A percentile compares a stretch with the other conserved stretches of the same genome.
These are phyloP conservation scores for Mycena belliarum DNA, from an alignment of 768 basidiomycete species.

Conservation along the genomic window DNA sequence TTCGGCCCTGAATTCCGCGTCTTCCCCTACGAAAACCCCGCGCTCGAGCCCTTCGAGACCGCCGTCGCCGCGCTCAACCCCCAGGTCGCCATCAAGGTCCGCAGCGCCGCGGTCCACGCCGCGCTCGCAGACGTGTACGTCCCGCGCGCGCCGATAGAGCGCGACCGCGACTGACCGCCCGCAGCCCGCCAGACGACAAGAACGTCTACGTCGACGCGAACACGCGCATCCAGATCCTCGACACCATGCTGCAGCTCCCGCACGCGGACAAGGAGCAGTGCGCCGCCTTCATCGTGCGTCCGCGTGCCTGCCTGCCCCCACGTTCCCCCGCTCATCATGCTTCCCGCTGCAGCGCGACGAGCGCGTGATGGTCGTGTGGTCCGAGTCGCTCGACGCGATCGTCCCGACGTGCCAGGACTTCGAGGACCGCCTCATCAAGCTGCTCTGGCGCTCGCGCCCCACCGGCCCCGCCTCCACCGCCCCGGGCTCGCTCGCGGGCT, in stretches of 20 bases:
- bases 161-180: too few relatives aligned
- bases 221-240: constrained; percentile 83
- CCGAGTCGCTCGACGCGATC: constrained; percentile 76
- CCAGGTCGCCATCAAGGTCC: constrained; percentile 79
- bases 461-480: constrained; percentile 32
- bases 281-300: constrained; percentile 79
- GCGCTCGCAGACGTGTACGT: constrained; percentile 66
- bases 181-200: constrained; percentile 55
- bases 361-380: constrained; percentile 83
- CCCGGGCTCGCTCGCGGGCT: constrained; percentile 26
- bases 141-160: constrained; percentile 42
- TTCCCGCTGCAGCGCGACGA: constrained; percentile 63
- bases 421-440: constrained; percentile 76
- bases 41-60: constrained; percentile 75
- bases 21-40: constrained; percentile 79
- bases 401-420: constrained; percentile 74
- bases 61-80: constrained; percentile 73
- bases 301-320: too few relatives aligned
- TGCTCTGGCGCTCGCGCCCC: constrained; percentile 67
- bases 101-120: constrained; percentile 78
- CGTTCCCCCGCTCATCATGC: neutral
- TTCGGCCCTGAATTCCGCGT: constrained; percentile 61
- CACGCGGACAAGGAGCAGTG: constrained; percentile 85
- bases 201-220: constrained; percentile 75
- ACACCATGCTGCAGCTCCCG: constrained; percentile 75